Evolutionary conservation across 441 rosid species (phyloP), one percentile per base, ranked within the genome.

Genomic region (Jatropha podagrica): DNA sequence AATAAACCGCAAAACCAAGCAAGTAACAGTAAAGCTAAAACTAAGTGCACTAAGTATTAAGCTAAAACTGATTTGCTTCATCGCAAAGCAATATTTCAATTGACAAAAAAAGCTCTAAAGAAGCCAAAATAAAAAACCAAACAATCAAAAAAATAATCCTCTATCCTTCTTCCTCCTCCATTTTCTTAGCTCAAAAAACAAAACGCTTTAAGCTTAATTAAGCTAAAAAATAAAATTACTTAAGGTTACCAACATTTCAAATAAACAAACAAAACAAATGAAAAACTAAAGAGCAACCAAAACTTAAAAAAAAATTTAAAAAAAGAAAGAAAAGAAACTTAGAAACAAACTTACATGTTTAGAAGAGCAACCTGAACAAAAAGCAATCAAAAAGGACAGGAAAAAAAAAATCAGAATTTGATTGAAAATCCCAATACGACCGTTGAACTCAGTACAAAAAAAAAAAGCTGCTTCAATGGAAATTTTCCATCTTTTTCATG

Each of bases 171-270:
- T 32, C 32, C 32, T 44, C 51, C 20, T 56, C 48, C 55, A 66
- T 56, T 76, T 60, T 51, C 56, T 20, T 65, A 52, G 17, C 68
- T 42, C 59, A 23, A 27, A 61, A 69, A 59, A 56, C 74, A 61
- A 54, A 17, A 11, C 51, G 51, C 42, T 5, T 54, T 9, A 61
- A 67, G 69, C 7, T 49, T 42, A 67, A 76, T 54, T 9, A 61
- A 63, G 69, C 42, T 77, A 62, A 9, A 59, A 63, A 32, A 27
- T 27, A 55, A 7, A 14, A 0, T 18, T n/a, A 20, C 10, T 27
- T 20, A n/a, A 72, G 74, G 69, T 56, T 23, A 68, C 48, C 54
- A 72, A 74, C 51, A 71, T 71, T 74, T 60, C 51, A 74, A 68
- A 32, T 62, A 42, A 42, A 61, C 32, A 68, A 11, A 8, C 69